phyloP scores from a whole-genome alignment of 192 early-diverging fungal species.

The Backusella westeae region DNA sequence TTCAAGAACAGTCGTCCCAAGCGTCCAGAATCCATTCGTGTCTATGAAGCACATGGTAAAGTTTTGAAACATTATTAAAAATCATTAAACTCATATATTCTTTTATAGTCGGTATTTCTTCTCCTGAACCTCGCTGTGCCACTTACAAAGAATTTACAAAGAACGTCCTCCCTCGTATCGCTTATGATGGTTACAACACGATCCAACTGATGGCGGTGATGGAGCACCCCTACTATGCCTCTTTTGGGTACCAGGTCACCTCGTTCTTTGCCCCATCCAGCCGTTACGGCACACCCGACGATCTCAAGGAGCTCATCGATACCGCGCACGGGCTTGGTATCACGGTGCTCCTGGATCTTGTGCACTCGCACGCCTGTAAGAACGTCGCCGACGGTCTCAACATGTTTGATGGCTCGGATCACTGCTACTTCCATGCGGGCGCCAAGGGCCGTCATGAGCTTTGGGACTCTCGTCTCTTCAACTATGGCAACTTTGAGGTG shows the following conservation, averaged over 20 bases:
- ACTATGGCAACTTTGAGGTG: slow-evolving; percentile 90
- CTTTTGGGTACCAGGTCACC: slow-evolving; percentile 99
- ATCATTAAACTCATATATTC: neutral
- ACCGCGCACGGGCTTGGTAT: slow-evolving; percentile 89
- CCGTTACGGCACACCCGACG: slow-evolving; percentile 93
- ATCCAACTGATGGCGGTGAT: slow-evolving; percentile 92
- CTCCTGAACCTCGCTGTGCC: slow-evolving; percentile 75
- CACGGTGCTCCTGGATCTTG: slow-evolving; percentile 87
- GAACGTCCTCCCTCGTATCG: slow-evolving; percentile 84
- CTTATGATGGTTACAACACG: slow-evolving; percentile 77
- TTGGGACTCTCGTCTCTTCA: slow-evolving; percentile 96
- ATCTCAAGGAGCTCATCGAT: slow-evolving; percentile 88
- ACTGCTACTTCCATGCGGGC: slow-evolving; percentile 95
- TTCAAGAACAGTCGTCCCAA: slow-evolving; percentile 78
- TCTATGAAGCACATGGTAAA: slow-evolving; percentile 95
- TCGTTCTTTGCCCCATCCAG: slow-evolving; percentile 91
- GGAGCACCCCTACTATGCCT: slow-evolving; percentile 99
- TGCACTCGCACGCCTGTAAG: slow-evolving; percentile 96
- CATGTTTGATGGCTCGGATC: slow-evolving; percentile 93
- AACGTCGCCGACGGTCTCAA: slow-evolving; percentile 97
- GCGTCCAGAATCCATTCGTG: slow-evolving; percentile 64
- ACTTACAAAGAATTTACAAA: slow-evolving; percentile 87
- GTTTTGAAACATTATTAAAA: neutral
- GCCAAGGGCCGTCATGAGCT: slow-evolving; percentile 84
- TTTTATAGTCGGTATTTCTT: slow-evolving; percentile 84